Base-by-base conservation (phyloP, 768 basidiomycete species). In the Saitozyma podzolica region DNA sequence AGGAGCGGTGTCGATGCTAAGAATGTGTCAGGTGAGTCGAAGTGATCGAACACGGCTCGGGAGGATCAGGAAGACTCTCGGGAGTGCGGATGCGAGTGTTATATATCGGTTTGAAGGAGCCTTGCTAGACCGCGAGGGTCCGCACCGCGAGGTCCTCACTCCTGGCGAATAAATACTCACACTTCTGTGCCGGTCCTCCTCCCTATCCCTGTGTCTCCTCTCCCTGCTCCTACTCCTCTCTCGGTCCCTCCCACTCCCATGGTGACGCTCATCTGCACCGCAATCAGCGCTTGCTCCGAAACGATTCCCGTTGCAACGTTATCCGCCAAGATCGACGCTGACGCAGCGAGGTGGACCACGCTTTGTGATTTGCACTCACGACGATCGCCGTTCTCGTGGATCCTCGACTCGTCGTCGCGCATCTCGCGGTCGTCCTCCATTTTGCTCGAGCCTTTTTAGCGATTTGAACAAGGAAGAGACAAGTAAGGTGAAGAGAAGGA, bases 1-100 rank as follows among this genome's bases (percentile, higher is more conserved):
- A 86, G 51, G 74, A 69, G 49, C 85, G 83, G 49, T 86, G 85
- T 54, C 87, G 86, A 53, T 83, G 83, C 66, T 87, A 85, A 29
- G 53, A 43, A 3, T 37, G 49, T 20, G 54, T 47, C 53, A 13
- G 6, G 39, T 11, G 14, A 5, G 9, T 37, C 41, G 55, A 4
- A n/a, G 10, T 29, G 52, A 52, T 14, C 51, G 17, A 7, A 9
- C 3, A 20, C 20, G 39, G 19, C 52, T 40, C 39, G 52, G 40
- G 29, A 20, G n/a, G 50, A 19, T 50, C 14, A 13, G 17, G 17
- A 39, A 16, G 53, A 20, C 19, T 54, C 16, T 20, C 19, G 48
- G 47, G 55, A 42, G 47, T 53, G 19, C 19, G 54, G 41, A 61
- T 51, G 40, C 11, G n/a, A 61, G 56, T 40, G 54, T 16, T 56